Conservation (phyloP, 2,329 filamentous ascomycete species). For the Aureobasidium sp. region DNA sequence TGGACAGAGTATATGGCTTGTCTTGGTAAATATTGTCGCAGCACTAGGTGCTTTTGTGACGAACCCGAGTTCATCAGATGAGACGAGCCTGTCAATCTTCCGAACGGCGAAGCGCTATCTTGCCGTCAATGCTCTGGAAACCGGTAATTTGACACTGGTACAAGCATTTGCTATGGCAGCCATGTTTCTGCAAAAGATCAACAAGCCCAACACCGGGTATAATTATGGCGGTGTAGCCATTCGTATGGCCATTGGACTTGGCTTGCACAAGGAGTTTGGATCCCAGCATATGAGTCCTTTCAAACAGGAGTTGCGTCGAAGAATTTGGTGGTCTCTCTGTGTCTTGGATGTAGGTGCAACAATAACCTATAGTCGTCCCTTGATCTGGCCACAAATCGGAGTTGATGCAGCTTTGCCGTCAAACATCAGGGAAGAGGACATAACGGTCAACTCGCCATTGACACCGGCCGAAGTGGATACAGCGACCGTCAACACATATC, state of each 20-base stretch:
- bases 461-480: slow-evolving; percentile 1
- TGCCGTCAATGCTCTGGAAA: slow-evolving; percentile 43
- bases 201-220: slow-evolving; percentile 46
- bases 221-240: slow-evolving; percentile 44
- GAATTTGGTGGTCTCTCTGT: slow-evolving; percentile 34
- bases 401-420: slow-evolving; percentile 32
- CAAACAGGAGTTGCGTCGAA: slow-evolving; percentile 29
- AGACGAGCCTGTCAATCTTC: slow-evolving; percentile 38
- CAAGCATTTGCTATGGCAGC: slow-evolving; percentile 42
- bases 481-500: slow-evolving; percentile 38
- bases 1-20: slow-evolving; percentile 38
- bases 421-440: slow-evolving; percentile 2
- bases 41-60: slow-evolving; percentile 40
- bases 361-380: slow-evolving; percentile 44
- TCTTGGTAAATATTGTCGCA: slow-evolving; percentile 40
- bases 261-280: slow-evolving; percentile 45
- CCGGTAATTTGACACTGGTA: slow-evolving; percentile 43
- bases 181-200: slow-evolving; percentile 45
- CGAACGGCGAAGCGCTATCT: slow-evolving; percentile 41
- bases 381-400: slow-evolving; percentile 39
- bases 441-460: background rate
- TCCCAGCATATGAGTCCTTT: slow-evolving; percentile 40
- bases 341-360: slow-evolving; percentile 45
- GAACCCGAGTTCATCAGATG: slow-evolving; percentile 30
- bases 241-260: slow-evolving; percentile 44